Percentiles rank a stretch among this genome's conserved stretches.
phyloP scores from a whole-genome alignment of 2,329 filamentous ascomycete species.

The Grosmannia huntii region DNA sequence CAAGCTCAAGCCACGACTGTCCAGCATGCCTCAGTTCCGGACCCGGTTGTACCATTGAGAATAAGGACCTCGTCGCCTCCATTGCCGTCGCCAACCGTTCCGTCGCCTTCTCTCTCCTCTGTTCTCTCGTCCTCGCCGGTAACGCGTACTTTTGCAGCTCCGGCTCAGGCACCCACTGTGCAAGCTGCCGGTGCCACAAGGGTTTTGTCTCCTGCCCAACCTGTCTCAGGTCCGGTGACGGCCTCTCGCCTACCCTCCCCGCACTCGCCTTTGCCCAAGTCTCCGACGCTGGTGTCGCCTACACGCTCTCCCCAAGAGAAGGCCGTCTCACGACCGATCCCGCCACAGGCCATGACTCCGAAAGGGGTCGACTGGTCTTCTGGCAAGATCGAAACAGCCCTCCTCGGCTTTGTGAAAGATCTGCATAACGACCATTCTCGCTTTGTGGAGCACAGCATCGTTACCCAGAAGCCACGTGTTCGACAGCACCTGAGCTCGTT shows the following conservation, averaged over 20 bases:
- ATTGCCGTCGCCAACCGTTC: neutral
- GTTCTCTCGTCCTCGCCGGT: neutral
- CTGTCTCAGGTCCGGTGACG: neutral
- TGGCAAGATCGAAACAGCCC: constrained; percentile 26
- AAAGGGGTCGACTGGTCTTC: constrained; percentile 25
- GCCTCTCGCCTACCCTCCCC: neutral
- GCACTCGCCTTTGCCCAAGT: neutral
- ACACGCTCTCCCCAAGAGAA: neutral
- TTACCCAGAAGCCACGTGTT: constrained; percentile 16
- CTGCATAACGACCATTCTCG: constrained; percentile 32
- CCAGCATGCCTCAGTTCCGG: neutral
- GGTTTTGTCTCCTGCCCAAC: neutral
- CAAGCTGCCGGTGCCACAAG: neutral
- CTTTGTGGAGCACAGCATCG: constrained; percentile 31
- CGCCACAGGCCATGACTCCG: neutral
- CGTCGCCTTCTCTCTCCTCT: neutral
- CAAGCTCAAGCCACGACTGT: neutral
- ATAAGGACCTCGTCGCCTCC: neutral
- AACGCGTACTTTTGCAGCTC: neutral
- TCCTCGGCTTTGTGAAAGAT: constrained; percentile 27
- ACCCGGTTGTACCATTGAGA: neutral
- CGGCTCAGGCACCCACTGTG: neutral
- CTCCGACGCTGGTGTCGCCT: neutral
- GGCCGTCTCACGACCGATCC: neutral
- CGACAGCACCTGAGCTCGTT: constrained; percentile 6